Evolutionary conservation across 495 filamentous ascomycete species (phyloP), one percentile per base, ranked within the genome.

Genomic region (Aspergillus saccharolyticus): DNA sequence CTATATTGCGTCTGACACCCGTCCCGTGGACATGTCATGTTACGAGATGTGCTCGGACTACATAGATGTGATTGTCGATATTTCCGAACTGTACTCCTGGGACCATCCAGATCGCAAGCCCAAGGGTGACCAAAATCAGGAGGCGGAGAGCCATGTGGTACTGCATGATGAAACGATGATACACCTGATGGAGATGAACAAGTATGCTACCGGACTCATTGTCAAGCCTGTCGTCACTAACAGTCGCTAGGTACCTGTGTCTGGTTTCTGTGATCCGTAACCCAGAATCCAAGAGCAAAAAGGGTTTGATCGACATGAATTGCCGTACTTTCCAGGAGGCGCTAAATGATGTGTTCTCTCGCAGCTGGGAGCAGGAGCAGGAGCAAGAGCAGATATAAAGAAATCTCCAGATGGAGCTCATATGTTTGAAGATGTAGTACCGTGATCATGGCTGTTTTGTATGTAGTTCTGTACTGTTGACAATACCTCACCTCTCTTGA

Each of bases 41-140:
- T 98, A 98, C 69, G 94, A 97, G 75, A 94, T 97, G 63, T 97
- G 95, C 70, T 94, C 89, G 22, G 94, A 97, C 67, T 98, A 91
- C 66, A 96, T 98, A 55, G 93, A 98, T 69, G 90, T 96, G 45
- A 93, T 98, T 55, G 92, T 97, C 50, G 94, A 98, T 69, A 83
- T 97, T 28, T 92, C 88, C 15, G 91, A 97, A 68, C 86, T 98
- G 17, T 97, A 97, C 64, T 93, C 91, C 5, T 97, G 80, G 60
- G 79, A 83, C 20, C 70, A 76, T 14, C 78, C 86, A 1, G 82
- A 84, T 57, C 81, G 79, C 5, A 78, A 81, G 49, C 74, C 82
- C 0, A 86, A 83, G 70, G 76, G 80, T 5, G 82, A 85, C 48
- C 83, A 82, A 59, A 75, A 89, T n/a, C 83, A 81, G 54, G 85